Evolutionary conservation across 805 yeast genomes (phyloP), one percentile per base, ranked within the genome.

Genomic region (Millerozyma acaciae): DNA sequence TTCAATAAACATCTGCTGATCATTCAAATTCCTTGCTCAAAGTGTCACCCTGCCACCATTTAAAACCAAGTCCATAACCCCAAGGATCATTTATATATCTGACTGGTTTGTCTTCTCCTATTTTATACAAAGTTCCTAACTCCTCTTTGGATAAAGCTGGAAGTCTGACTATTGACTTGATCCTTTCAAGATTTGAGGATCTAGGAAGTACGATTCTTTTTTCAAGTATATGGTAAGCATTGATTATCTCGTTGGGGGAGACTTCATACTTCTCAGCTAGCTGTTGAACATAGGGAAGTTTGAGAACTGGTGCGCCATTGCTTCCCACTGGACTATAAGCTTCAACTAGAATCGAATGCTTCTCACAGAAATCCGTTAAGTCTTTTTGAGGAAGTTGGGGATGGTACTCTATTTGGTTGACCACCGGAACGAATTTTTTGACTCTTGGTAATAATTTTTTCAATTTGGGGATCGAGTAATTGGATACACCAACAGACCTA

Each of bases 271-370:
- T 77, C 37, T 69, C 50, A 12, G 87, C 85, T 23, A 84, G 52
- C 33, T 71, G 60, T 30, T 59, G 45, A 3, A 80, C 68, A 10
- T 63, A 42, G 15, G 77, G 76, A 32, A 75, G 51, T 38, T 73
- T 67, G 46, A 78, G 48, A 33, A 77, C 68, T 20, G 86, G 85
- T 1, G 85, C 85, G 28, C 84, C 84, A 13, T 62, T 51, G 2
- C 80, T 63, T 5, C 89, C 93, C 33, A 78, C 61, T 8, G 85
- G 84, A 16, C 82, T 72, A 44, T 72, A 80, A 0, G 83, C 82
- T 20, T 65, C 70, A 5, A 76, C 47, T 3, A 60, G 37, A 27
- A 73, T 69, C 4, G 58, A 53, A 30, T 70, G 48, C 13, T 56
- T 35, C 30, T 53, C 44, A 33, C 66, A 57, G 38, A 55, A 70